These are phyloP conservation scores for Yamadazyma membranifaciens DNA, from an alignment of 1,139 yeast species.

Conservation along the genomic window DNA sequence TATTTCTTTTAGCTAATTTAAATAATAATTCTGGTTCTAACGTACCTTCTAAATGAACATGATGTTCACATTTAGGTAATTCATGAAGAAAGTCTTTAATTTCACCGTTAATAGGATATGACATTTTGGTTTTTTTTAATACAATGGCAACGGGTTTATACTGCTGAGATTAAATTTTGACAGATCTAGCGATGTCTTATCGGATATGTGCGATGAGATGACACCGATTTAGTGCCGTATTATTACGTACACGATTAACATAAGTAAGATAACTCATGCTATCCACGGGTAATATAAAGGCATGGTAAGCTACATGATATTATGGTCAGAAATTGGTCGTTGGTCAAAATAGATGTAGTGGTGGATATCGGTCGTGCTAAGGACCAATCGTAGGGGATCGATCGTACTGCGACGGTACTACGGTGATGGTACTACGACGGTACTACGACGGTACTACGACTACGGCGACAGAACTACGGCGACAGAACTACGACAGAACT, in stretches of 20 bases:
- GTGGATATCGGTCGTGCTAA: no score
- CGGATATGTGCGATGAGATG: not conserved
- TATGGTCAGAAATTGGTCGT: no score
- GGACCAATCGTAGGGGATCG: no score
- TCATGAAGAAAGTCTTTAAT: constrained; percentile 51
- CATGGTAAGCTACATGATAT: no score
- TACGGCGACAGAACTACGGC: no score
- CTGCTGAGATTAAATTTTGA: not conserved
- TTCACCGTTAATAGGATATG: constrained; percentile 9
- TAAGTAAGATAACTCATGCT: no score
- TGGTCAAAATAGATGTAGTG: no score
- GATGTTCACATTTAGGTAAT: constrained; percentile 82
- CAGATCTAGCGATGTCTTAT: not conserved
- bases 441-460: no score
- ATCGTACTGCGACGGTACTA: no score
- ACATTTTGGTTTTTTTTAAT: constrained; percentile 1
- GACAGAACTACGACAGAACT: no score
- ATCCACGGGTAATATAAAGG: no score
- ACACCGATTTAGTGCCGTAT: not conserved
- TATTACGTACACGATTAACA: not conserved
- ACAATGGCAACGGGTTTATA: not conserved
- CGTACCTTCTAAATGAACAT: constrained; percentile 79
- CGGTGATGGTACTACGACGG: no score
- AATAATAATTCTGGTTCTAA: constrained; percentile 69
- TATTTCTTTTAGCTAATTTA: constrained; percentile 59